Base-by-base conservation (phyloP, 257 asterid genomes). In the Capsicum baccatum region DNA sequence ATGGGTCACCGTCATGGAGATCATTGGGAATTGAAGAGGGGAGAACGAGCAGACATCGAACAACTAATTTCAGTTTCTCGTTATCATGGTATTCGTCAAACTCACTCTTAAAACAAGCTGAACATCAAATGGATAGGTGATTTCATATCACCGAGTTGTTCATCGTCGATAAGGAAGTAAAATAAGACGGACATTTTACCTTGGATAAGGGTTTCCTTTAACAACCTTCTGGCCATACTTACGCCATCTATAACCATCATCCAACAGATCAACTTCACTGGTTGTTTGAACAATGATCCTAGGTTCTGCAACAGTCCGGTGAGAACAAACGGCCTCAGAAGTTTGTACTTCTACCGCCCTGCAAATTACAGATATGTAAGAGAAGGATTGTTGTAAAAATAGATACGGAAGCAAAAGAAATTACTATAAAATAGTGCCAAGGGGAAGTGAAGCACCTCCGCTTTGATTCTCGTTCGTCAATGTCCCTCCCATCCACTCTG, bases 181-280 rank as follows among this genome's bases (percentile, higher is more conserved):
- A 9, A 64, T 60, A 35, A 70, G 37, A 8, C 8, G 44, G 50
- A 14, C 8, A 11, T 64, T 58, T 84, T 64, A 94, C 99, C 99
- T 93, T 58, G 99, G 99, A 69, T 96, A 87, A 79, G 98, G 99
- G 83, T 94, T 96, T 83, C 99, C 99, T 92, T 96, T 94, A 68
- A 96, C 98, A 80, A 96, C 97, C 89, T 96, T 96, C 93, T 96
- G 98, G 60, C 99, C 99, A 84, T 96, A 96, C 66, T 96, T 96
- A 42, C 97, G 87, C 98, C 99, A 94, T 86, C 96, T 93, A 78
- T 89, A 96, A 74, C 99, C 99, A 86, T 96, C 99, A 64, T 96
- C 99, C 81, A 96, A 86, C 64, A 96, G 95, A 89, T 96, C 97
- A 86, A 94, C 93, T 87, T 96, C 99, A 83, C 99, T 96, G 9